Base-by-base conservation (phyloP, 768 basidiomycete genomes). In the Tricholoma terreum region DNA sequence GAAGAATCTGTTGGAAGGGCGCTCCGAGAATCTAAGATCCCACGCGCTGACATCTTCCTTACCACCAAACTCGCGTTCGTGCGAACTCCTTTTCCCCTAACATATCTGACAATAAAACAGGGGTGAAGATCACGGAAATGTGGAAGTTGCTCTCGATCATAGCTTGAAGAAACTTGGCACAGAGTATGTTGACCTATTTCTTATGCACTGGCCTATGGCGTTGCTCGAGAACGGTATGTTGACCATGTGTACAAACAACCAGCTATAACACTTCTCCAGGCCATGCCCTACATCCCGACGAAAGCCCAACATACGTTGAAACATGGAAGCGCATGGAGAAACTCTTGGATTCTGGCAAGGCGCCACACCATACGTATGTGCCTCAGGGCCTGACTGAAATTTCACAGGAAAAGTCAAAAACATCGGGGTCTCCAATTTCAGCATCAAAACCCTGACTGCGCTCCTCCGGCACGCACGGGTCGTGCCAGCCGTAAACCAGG, bases 391-490 rank as follows among this genome's bases (percentile, higher is more conserved):
- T 27, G 7, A 48, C 5, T 24, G 22, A 43, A 43, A 43, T 24
- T 3, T 30, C 8, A n/a, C 49, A 71, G 74, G 74, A 31, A 77
- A 74, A 60, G 70, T 70, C 22, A 69, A 64, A 48, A 57, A 66
- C 1, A 77, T 79, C 61, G 82, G 83, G 10, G 79, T 85, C 21
- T 79, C 79, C 51, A 84, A 84, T 67, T 81, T 80, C 63, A 75
- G 74, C 19, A 70, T 79, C 57, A 75, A 75, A 59, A 73, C 69
- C 10, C 68, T 75, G 31, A 64, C 60, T 38, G 61, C 69, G 34
- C 70, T 82, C 12, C 64, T 79, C 5, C 65, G 71, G 50, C 68
- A 69, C 4, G 72, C 71, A 50, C 73, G 65, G 51, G 63, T 81
- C 46, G 65, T 78, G 2, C 82, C 82, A 10, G 57, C 61, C 6